A percentile compares a stretch with the other conserved stretches of the same genome.
Evolutionary conservation across 768 basidiomycete species (phyloP).

Genomic region (Ephemerocybe angulata): DNA sequence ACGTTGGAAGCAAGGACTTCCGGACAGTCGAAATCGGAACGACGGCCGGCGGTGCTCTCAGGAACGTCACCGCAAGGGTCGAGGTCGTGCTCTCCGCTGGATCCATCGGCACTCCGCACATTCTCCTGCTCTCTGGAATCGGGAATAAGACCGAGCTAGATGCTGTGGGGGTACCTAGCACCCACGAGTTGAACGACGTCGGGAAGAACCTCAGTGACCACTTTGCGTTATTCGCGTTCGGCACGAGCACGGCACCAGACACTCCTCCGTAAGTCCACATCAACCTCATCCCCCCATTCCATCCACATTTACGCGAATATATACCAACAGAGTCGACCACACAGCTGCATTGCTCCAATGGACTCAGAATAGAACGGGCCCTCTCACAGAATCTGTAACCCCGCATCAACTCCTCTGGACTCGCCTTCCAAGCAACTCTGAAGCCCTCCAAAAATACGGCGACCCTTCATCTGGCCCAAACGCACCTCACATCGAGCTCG

Average conservation of each 20-base stretch:
- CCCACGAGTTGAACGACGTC: slow-evolving; percentile 4
- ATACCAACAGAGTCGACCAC: background rate
- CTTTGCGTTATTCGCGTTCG: background rate
- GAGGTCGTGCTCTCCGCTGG: slow-evolving; percentile 14
- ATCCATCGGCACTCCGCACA: slow-evolving; percentile 11
- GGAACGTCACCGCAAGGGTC: slow-evolving; percentile 8
- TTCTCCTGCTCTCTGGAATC: slow-evolving; percentile 16
- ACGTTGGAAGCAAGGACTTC: background rate
- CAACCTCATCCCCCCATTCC: background rate
- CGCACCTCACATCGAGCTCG: slow-evolving; percentile 10
- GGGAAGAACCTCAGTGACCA: slow-evolving; percentile 6
- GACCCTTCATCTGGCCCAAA: slow-evolving; percentile 13
- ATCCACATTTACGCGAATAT: background rate
- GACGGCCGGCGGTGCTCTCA: background rate
- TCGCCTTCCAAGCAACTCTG: slow-evolving; percentile 3
- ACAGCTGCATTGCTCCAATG: slow-evolving; percentile 12
- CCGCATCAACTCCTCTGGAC: slow-evolving; percentile 1
- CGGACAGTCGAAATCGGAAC: background rate
- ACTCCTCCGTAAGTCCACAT: background rate
- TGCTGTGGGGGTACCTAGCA: background rate
- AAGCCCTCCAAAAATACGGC: background rate
- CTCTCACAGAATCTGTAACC: background rate
- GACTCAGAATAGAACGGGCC: slow-evolving; percentile 13
- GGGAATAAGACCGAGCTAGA: slow-evolving; percentile 7
- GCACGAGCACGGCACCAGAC: background rate